Evolutionary conservation across 2,329 filamentous ascomycete genomes (phyloP).

Genomic region (Fusarium citri): DNA sequence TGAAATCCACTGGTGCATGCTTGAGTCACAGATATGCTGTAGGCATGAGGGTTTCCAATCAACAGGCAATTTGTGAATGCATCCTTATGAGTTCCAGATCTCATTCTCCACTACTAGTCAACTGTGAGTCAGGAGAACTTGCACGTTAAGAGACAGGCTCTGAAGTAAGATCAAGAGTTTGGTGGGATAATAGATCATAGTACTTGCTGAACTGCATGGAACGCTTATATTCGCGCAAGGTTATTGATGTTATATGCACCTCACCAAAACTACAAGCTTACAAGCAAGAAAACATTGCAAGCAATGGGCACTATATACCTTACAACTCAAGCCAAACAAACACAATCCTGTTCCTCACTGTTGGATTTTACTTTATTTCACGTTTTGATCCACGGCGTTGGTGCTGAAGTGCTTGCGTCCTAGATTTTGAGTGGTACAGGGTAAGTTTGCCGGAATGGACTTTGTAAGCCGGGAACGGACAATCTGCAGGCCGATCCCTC

Average conservation of each 20-base stretch:
- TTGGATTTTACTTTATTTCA: not conserved
- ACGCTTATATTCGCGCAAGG: too few species aligned
- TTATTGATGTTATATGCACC: too few species aligned
- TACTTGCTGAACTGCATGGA: not conserved
- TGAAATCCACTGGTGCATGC: not conserved
- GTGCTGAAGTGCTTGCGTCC: not conserved
- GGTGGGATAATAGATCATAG: not conserved
- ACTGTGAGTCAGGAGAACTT: not conserved
- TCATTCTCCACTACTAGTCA: not conserved
- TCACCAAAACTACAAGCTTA: not conserved
- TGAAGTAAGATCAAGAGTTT: not conserved
- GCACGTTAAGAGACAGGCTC: not conserved
- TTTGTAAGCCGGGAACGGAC: constrained; percentile 37
- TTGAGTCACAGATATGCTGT: not conserved
- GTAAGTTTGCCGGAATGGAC: constrained; percentile 7
- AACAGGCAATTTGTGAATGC: not conserved
- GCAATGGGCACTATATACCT: too few species aligned
- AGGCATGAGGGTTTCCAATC: not conserved
- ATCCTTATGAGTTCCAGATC: not conserved
- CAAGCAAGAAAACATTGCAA: too few species aligned
- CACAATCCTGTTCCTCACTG: not conserved
- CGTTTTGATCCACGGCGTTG: not conserved
- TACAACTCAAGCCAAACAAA: not conserved
- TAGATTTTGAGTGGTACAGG: constrained; percentile 7
- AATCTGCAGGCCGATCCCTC: constrained; percentile 35